Evolutionary conservation across 495 filamentous ascomycete genomes (phyloP).

Genomic region (Lineolata rhizophorae): DNA sequence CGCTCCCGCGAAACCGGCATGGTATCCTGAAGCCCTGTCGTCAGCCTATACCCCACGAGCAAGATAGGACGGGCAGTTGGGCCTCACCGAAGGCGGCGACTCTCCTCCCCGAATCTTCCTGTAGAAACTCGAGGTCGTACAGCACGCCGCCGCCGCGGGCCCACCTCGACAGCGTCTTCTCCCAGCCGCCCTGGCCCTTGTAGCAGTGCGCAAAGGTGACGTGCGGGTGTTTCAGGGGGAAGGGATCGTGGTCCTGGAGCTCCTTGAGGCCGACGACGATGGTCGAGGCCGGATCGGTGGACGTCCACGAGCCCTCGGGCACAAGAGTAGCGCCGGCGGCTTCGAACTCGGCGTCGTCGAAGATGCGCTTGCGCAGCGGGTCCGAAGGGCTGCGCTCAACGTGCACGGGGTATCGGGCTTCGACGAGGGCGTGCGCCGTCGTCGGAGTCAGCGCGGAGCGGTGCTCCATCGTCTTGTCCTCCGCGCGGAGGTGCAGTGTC

Average conservation of each 20-base stretch:
- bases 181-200: slow-evolving; percentile 78
- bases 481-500: slow-evolving; percentile 19
- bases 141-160: slow-evolving; percentile 63
- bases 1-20: slow-evolving; percentile 36
- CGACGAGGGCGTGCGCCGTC: slow-evolving; percentile 55
- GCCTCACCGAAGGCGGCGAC: slow-evolving; percentile 45
- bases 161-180: slow-evolving; percentile 59
- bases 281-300: slow-evolving; percentile 11
- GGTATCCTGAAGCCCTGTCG: slow-evolving; percentile 36
- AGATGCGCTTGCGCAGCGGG: slow-evolving; percentile 41
- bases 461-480: slow-evolving; percentile 19
- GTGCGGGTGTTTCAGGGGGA: slow-evolving; percentile 69
- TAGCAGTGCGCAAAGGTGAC: slow-evolving; percentile 70
- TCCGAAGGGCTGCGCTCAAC: slow-evolving; percentile 46
- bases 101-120: slow-evolving; percentile 51
- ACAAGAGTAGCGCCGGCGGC: slow-evolving; percentile 52
- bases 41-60: too few species aligned
- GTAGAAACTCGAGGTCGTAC: slow-evolving; percentile 82
- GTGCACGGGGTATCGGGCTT: slow-evolving; percentile 58
- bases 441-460: slow-evolving; percentile 32
- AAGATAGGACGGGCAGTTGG: too few species aligned
- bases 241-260: slow-evolving; percentile 69
- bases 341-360: slow-evolving; percentile 47
- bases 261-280: slow-evolving; percentile 82
- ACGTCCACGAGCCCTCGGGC: slow-evolving; percentile 62